Base-by-base conservation (phyloP, 352 stramenopile species). In the Globisporangium spiculum region DNA sequence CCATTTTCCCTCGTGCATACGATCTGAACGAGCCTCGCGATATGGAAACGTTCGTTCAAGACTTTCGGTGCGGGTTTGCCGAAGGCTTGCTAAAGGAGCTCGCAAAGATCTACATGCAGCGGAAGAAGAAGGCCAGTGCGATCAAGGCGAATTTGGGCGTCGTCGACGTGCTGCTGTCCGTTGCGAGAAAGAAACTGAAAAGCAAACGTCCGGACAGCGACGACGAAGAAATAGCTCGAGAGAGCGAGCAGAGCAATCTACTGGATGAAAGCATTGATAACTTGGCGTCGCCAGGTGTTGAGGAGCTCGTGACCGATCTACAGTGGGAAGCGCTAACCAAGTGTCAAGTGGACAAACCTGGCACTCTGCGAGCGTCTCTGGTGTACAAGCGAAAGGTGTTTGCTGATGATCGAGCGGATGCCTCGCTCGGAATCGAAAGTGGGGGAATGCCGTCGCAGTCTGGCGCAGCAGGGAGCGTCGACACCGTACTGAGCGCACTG, bases 31-130 rank as follows among this genome's bases (percentile, higher is more conserved):
- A 90, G 52, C 75, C 79, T 1, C 69, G 76, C 22, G 88, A 98
- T 63, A 91, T 97, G 75, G 86, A 93, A 60, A 77, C 71, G 6
- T 98, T 98, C 66, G 64, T 97, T 20, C 89, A 98, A 60, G 93
- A 98, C 59, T 98, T 96, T 69, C 83, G 89, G n/a, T 92, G 84
- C 60, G 84, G 89, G 3, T 76, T 91, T 8, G 91, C 90, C 1
- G 89, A 96, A 69, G 80, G 87, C 12, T 52, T 97, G 60, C 79
- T 97, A 48, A 97, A 97, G 77, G 66, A 90, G 54, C 60, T 91
- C 2, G 78, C 72, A 4, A 68, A 67, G 52, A 59, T 55, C 6
- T 67, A 67, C 7, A 41, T 80, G 12, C 64, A 81, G 3, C 73
- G 75, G n/a, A 27, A 63, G 4, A 60, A 65, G 34, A 61, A 61